phyloP scores from a whole-genome alignment of 345 rosid species.

The Firmiana major region DNA sequence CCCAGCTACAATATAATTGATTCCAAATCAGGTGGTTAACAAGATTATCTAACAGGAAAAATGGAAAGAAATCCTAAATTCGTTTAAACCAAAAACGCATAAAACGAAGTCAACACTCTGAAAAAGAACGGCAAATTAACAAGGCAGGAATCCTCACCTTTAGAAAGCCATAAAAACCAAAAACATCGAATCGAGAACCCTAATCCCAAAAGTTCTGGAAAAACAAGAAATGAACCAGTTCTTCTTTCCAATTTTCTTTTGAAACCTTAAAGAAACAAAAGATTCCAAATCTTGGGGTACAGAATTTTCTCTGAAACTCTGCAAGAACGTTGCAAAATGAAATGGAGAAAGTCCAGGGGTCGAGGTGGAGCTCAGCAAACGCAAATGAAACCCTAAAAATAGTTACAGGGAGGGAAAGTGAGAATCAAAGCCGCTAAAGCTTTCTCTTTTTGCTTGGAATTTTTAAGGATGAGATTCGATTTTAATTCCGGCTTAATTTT shows the following conservation, averaged over 20 bases:
- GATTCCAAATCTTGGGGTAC: background rate
- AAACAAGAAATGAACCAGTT: background rate
- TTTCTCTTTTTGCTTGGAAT: background rate
- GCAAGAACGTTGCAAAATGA: background rate
- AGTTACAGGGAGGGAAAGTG: background rate
- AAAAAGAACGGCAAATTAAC: background rate
- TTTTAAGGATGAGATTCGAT: background rate
- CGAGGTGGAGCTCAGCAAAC: background rate
- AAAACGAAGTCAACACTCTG: background rate
- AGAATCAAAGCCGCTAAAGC: slow-evolving; percentile 1
- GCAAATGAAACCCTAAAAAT: slow-evolving; percentile 7
- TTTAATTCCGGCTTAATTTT: background rate
- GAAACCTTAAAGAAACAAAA: background rate
- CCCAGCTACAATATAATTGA: background rate
- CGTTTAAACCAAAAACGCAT: background rate
- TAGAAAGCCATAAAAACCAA: background rate
- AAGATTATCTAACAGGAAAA: background rate
- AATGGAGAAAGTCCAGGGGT: background rate
- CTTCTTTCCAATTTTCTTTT: background rate
- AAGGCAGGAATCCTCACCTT: background rate
- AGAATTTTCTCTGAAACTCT: background rate
- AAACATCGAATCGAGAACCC: background rate
- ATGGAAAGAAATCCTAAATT: background rate
- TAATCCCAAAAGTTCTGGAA: background rate
- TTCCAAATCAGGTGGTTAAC: background rate